Conservation (phyloP, 768 basidiomycete genomes). For the Russula olivacea region DNA sequence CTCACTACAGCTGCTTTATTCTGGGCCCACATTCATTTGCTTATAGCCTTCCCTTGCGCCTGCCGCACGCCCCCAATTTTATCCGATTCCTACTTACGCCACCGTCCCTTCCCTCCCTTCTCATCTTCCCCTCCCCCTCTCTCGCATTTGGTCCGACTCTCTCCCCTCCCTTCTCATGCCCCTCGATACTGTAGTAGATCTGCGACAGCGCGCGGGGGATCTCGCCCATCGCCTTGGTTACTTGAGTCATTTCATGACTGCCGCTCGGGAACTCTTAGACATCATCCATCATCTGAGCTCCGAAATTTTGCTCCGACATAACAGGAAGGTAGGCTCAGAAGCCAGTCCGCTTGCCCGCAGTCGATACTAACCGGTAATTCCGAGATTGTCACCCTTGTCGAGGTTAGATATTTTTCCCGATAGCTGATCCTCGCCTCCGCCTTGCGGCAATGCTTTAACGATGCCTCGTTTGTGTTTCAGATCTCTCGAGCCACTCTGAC, state of each 20-base stretch:
- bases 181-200: slow-evolving; percentile 22
- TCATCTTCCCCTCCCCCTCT: slow-evolving; percentile 1
- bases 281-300: slow-evolving; percentile 17
- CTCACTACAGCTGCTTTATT: slow-evolving; percentile 20
- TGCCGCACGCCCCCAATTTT: slow-evolving; percentile 11
- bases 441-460: slow-evolving; percentile 8
- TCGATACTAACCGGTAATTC: slow-evolving; percentile 9
- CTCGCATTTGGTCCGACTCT: background rate
- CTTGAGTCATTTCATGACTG: slow-evolving; percentile 20
- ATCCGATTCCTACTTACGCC: slow-evolving; percentile 19
- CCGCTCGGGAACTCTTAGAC: slow-evolving; percentile 24
- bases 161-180: slow-evolving; percentile 10
- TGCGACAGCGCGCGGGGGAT: slow-evolving; percentile 22
- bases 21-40: slow-evolving; percentile 19
- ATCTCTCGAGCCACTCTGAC: slow-evolving; percentile 24
- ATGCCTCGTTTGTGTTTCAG: slow-evolving; percentile 18
- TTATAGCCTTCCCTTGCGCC: slow-evolving; percentile 17
- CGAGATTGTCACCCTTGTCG: slow-evolving; percentile 25
- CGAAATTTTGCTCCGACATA: slow-evolving; percentile 21
- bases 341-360: background rate
- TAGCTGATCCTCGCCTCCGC: slow-evolving; percentile 3
- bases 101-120: slow-evolving; percentile 11
- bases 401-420: slow-evolving; percentile 20
- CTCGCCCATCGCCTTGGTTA: slow-evolving; percentile 22
- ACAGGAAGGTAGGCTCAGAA: slow-evolving; percentile 23